phyloP scores from a whole-genome alignment of 2,329 filamentous ascomycete genomes.

The Coleophoma eucalyptorum region DNA sequence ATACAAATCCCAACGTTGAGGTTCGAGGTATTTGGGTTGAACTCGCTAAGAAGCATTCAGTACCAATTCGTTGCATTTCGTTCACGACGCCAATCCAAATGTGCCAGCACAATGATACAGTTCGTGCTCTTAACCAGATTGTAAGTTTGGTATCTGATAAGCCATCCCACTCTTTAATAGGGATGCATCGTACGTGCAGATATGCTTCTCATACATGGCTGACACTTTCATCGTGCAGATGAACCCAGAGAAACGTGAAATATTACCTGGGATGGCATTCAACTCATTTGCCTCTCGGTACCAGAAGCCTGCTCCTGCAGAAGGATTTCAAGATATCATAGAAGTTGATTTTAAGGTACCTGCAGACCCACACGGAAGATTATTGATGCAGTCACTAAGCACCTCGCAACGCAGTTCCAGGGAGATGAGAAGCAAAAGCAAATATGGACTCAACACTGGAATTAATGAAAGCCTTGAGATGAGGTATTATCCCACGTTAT shows the following conservation, averaged over 20 bases:
- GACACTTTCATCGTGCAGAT: slow-evolving; percentile 38
- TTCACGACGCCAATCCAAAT: slow-evolving; percentile 66
- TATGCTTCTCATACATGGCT: too few species aligned
- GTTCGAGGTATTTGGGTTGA: slow-evolving; percentile 76
- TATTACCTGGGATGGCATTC: slow-evolving; percentile 79
- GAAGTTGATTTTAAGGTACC: slow-evolving; percentile 68
- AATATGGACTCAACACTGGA: slow-evolving; percentile 78
- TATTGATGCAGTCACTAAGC: background rate
- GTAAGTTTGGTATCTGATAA: slow-evolving; percentile 14
- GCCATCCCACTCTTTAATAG: background rate
- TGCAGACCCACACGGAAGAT: slow-evolving; percentile 4
- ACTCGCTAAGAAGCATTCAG: slow-evolving; percentile 63
- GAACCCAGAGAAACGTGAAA: slow-evolving; percentile 77
- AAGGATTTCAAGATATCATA: slow-evolving; percentile 81
- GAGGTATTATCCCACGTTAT: background rate
- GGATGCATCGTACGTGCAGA: too few species aligned
- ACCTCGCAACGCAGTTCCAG: slow-evolving; percentile 17
- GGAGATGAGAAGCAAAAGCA: slow-evolving; percentile 56
- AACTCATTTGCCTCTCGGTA: slow-evolving; percentile 70
- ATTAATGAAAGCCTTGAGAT: slow-evolving; percentile 34
- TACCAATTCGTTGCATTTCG: slow-evolving; percentile 81
- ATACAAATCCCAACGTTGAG: slow-evolving; percentile 85
- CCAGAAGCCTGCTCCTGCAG: slow-evolving; percentile 64
- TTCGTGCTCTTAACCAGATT: slow-evolving; percentile 61
- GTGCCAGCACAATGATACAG: slow-evolving; percentile 82